Base-by-base conservation (phyloP, 345 rosid genomes). In the Citrus trifoliata region DNA sequence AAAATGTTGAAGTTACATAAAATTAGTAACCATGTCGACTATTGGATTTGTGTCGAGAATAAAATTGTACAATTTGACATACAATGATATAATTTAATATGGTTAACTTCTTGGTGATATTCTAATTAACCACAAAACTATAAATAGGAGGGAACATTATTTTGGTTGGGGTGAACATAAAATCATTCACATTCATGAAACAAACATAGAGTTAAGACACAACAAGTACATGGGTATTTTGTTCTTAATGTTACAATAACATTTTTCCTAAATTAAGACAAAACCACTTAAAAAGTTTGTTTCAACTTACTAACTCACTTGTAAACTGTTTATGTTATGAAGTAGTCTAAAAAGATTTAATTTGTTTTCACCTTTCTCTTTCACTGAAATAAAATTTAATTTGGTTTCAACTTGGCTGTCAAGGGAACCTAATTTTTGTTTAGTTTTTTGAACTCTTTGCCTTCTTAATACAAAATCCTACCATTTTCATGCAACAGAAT, bases 401-500 rank as follows among this genome's bases (percentile, higher is more conserved):
- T 59, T 73, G 7, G 67, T 62, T 74, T 74, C 40, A 28, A 46
- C 27, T 40, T 61, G 51, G 77, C 59, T 51, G 71, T 51, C 70
- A 53, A 32, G n/a, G 37, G 18, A 21, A 75, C 78, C 78, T 76
- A 76, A 76, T 51, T 65, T 65, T 75, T 32, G 71, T 76, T 64
- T 19, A 27, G 25, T 27, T 40, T 27, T 62, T 18, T 10, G 30
- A 74, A 63, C 58, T 62, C 77, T 42, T n/a, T 37, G 46, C 78
- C 70, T 63, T 75, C 78, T 60, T 61, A 63, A 46, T 75, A 12
- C 61, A 63, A 75, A 46, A 69, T n/a, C 67, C 42, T 80, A 12
- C 79, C 61, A 71, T 63, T 71, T 80, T 76, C 75, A 67, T 42
- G 79, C 73, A 38, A 42, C 69, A 74, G 59, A 58, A 79, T 71